Conservation (phyloP, 306 rosid genomes). For the Vigna trinervia region DNA sequence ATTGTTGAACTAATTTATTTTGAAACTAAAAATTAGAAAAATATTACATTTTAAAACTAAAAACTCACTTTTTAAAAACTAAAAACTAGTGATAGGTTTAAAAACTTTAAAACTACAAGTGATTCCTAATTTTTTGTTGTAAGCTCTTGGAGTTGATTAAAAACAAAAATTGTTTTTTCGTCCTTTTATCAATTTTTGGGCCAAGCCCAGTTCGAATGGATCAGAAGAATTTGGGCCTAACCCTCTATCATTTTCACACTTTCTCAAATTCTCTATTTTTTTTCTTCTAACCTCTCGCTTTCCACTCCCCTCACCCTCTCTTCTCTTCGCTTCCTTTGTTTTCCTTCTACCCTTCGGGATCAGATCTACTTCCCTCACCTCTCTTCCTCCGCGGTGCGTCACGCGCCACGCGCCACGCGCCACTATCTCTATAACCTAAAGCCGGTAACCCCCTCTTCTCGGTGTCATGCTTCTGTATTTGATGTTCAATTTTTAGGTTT, state of each 20-base stretch:
- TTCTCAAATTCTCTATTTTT: background rate
- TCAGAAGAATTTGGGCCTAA: background rate
- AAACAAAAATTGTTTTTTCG: too few species aligned
- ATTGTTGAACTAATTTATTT: too few species aligned
- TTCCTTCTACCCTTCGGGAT: background rate
- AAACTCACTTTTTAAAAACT: too few species aligned
- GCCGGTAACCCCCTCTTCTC: background rate
- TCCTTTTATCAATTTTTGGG: background rate
- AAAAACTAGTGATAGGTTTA: too few species aligned
- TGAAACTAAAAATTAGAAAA: too few species aligned
- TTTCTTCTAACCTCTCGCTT: background rate
- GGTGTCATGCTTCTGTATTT: background rate
- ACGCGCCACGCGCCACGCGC: background rate
- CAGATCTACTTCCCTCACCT: conserved; percentile 11
- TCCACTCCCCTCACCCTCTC: background rate
- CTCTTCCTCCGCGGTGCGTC: background rate
- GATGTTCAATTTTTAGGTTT: background rate
- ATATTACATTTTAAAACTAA: too few species aligned
- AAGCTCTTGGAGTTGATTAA: too few species aligned
- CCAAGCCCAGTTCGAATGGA: background rate
- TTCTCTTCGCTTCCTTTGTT: background rate
- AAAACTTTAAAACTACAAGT: too few species aligned
- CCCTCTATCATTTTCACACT: background rate
- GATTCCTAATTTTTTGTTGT: too few species aligned
- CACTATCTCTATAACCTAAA: background rate